Base-by-base conservation (phyloP, 2,329 filamentous ascomycete species). In the Trichothecium roseum region DNA sequence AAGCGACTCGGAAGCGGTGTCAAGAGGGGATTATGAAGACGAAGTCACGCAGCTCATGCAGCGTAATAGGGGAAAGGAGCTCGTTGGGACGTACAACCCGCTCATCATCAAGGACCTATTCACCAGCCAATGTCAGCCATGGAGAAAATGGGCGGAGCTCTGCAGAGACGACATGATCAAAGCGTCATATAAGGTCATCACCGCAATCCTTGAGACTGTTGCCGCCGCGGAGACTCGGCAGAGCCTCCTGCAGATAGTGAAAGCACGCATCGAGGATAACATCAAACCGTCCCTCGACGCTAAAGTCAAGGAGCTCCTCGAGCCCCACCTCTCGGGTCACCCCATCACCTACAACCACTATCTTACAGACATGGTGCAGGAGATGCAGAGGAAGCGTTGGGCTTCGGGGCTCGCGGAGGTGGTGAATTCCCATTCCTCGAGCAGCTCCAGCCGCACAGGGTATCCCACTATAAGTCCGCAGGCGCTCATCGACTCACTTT, bases 11-110 rank as follows among this genome's bases (percentile, higher is more conserved):
- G 20, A 22, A 18, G 22, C 5, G 1, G n/a, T 52, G 2, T 32
- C 42, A 2, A 28, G 40, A 24, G 35, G 36, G 2, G 37, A 41
- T 1, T 54, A 47, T 4, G 33, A 53, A 5, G 4, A 40, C 3
- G 40, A 51, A 1, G 43, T 56, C 13, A 37, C 34, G 37, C 12
- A 20, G 8, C 5, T 48, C 5, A 50, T 57, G 35, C 17, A 36
- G 5, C 42, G 42, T 1, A 45, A 30, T 27, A 43, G 49, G n/a
- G 53, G 51, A 2, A 54, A 66, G 5, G 78, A 83, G 46, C 53
- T 83, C 0, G 71, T 73, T 0, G 74, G 77, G 0, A 72, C 61
- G 0, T 80, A 75, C 50, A 78, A 78, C 40, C 68, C 76, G 0
- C 48, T 74, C 36, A 55, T 81, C 8, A 63, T 82, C 1, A 56